Conservation (phyloP, 2,329 filamentous ascomycete species). For the Alternaria angustiovoidea region DNA sequence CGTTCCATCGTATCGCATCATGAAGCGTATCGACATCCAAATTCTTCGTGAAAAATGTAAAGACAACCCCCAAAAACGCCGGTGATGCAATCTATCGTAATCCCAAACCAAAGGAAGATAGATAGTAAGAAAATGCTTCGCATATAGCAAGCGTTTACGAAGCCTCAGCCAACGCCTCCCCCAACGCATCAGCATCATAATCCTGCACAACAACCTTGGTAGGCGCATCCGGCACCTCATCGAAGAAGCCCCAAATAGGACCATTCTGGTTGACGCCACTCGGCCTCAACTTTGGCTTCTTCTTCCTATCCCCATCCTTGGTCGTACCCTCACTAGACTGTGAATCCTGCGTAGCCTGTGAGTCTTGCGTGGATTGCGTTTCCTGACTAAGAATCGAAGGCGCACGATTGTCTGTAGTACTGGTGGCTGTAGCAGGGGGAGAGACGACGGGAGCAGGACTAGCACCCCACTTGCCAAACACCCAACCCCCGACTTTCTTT, state of each 20-base stretch:
- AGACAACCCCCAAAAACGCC: background rate
- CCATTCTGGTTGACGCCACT: constrained; percentile 51
- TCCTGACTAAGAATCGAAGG: constrained; percentile 26
- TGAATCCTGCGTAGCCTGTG: constrained; percentile 13
- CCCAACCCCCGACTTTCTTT: constrained; percentile 70
- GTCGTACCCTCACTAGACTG: constrained; percentile 25
- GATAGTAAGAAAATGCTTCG: background rate
- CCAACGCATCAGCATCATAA: constrained; percentile 50
- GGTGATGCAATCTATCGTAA: background rate
- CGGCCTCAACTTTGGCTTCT: constrained; percentile 35
- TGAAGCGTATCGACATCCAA: no score
- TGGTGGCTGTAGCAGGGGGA: constrained; percentile 11
- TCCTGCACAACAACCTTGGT: constrained; percentile 46
- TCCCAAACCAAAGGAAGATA: background rate
- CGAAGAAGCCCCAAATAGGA: constrained; percentile 51
- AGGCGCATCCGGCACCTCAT: constrained; percentile 44
- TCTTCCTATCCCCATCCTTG: constrained; percentile 19
- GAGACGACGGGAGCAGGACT: constrained; percentile 53
- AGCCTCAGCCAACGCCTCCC: constrained; percentile 41
- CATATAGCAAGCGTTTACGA: background rate
- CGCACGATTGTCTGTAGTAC: no score
- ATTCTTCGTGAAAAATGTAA: no score
- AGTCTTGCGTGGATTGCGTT: constrained; percentile 23
- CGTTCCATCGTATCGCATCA: no score
- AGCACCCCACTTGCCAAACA: constrained; percentile 69